Base-by-base conservation (phyloP, 1,284 basidiomycete genomes). In the Ustilago loliicola region DNA sequence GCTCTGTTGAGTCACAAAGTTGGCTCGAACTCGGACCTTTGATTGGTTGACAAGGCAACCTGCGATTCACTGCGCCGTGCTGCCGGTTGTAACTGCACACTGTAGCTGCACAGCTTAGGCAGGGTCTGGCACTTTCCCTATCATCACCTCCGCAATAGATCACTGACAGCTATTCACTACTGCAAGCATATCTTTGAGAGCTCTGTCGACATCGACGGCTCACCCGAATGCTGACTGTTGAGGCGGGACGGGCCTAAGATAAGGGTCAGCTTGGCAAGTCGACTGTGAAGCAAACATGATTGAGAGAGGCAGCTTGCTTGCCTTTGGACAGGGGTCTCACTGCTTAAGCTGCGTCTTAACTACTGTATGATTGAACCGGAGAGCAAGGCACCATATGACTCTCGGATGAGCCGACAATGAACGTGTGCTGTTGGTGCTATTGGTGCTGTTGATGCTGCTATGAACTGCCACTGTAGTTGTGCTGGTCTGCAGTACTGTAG, bases 91-190 rank as follows among this genome's bases (percentile, higher is more conserved):
- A 29, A 42, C 3, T 70, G 68, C 61, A 64, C n/a, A 19, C 3
- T 19, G 8, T 47, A 7, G 21, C 55, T 66, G 69, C 69, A 66
- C 63, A 59, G 50, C 56, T 27, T 19, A 66, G 54, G 57, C 65
- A 72, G 70, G 70, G 70, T 72, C 65, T 57, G 27, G 57, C 9
- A 10, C 52, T 48, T 67, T 59, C 27, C n/a, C 64, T 72, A 72
- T 63, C 56, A 72, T 72, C 70, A 72, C 70, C 65, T 61, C 70
- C 70, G 70, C 70, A 72, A 60, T 54, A 25, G 34, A 25, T 17
- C 36, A 42, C 10, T 29, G 32, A 48, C 30, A 61, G 52, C 51
- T 38, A 36, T 36, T 47, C 53, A 50, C 17, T 29, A 27, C 15
- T 48, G 36, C 32, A 6, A 17, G 19, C 17, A 34, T 7, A 15